phyloP scores from a whole-genome alignment of 495 filamentous ascomycete genomes.

The Xylaria telfairii region DNA sequence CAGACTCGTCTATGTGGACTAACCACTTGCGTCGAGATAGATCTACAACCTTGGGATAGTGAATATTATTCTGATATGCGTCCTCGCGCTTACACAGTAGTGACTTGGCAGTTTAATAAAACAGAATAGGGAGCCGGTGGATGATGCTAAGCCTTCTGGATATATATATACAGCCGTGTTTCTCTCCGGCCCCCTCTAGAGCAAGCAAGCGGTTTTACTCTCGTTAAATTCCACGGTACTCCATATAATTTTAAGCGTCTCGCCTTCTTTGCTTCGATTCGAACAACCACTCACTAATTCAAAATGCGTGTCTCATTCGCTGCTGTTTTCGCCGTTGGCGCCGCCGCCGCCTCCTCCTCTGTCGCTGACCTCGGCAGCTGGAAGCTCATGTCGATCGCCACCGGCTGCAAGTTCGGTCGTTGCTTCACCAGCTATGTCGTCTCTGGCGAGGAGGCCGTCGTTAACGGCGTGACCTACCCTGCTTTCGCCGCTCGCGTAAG shows the following conservation, averaged over 20 bases:
- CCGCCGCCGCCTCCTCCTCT: slow-evolving; percentile 11
- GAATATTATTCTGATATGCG: neutral
- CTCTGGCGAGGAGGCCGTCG: slow-evolving; percentile 15
- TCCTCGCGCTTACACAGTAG: neutral
- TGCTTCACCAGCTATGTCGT: slow-evolving; percentile 24
- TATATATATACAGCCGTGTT: slow-evolving; percentile 14
- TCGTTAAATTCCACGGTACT: slow-evolving; percentile 9
- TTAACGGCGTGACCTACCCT: slow-evolving; percentile 18
- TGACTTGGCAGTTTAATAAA: slow-evolving; percentile 1
- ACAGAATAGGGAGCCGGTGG: neutral
- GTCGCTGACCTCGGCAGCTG: slow-evolving; percentile 15
- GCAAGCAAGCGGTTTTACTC: neutral
- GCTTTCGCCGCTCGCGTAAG: slow-evolving; percentile 21
- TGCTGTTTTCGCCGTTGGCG: slow-evolving; percentile 19
- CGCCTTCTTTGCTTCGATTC: neutral
- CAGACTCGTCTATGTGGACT: neutral
- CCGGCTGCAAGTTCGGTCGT: slow-evolving; percentile 21
- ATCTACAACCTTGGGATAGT: slow-evolving; percentile 17
- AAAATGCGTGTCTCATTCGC: slow-evolving; percentile 16
- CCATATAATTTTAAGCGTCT: slow-evolving; percentile 7
- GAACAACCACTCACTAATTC: neutral
- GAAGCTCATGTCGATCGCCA: slow-evolving; percentile 19
- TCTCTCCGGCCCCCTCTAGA: neutral
- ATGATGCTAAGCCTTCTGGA: neutral
- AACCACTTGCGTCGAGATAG: neutral